Base-by-base conservation (phyloP, 208 protist species). In the Acanthamoeba sp. region DNA sequence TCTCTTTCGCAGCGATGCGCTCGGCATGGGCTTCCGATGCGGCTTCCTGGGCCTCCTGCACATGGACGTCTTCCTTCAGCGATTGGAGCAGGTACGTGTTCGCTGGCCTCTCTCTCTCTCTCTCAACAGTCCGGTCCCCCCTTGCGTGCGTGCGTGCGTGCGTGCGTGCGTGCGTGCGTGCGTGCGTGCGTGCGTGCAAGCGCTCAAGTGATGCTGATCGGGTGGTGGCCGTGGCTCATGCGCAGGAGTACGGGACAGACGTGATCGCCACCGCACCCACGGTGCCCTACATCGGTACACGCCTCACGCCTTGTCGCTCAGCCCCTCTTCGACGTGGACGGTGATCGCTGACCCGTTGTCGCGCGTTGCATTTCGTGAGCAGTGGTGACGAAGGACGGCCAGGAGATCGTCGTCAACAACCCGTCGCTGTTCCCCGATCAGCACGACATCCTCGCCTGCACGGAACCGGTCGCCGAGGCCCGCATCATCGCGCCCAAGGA, bases 21-120 rank as follows among this genome's bases (percentile, higher is more conserved):
- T 95, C 9, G 93, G 93, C 2, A 76, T 95, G 73, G 93, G 93
- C 20, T 95, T 91, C 42, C 45, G 93, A 36, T 95, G 93, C 62
- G 93, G 99, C 32, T 99, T 99, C 96, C 97, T 99, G 14, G 99
- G 99, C 9, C 95, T 99, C 87, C 96, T 99, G 27, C 99, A 99
- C 97, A 99, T 99, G 99, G 98, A 99, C 55, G 99, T 99, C 0
- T 99, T 99, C 91, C 97, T 98, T 64, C 98, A 99, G 95, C 97
- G 99, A 32, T 96, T 99, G 52, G 96, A 99, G 55, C 95, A 97
- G 76, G 96, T 94, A 73, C 91, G 5, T 1, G 9, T 78, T 36
- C 12, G 14, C n/a, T 22, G 14, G 10, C 38, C 64, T 22, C 32
- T 36, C 27, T 91, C 18, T 94, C 73, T 27, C 40, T 91, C 55